These are phyloP conservation scores for Phyllosticta citriasiana DNA, from an alignment of 2,329 filamentous ascomycete genomes.

Conservation along the genomic window DNA sequence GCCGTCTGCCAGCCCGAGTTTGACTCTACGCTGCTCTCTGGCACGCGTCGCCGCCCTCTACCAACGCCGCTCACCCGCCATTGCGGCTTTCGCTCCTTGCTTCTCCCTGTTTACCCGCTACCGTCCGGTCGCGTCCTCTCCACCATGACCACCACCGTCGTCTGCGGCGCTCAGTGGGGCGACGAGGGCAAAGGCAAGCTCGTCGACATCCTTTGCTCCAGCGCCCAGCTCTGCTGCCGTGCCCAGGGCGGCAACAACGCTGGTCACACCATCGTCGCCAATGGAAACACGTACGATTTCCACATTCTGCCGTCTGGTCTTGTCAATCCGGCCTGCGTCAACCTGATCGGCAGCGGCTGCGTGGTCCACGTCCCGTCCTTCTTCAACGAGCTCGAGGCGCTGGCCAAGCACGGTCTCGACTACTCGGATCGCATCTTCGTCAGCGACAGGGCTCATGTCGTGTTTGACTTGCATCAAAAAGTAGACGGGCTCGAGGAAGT, in stretches of 20 bases:
- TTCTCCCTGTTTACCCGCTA: not conserved
- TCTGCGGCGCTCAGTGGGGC: conserved; percentile 53
- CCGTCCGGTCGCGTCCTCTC: not conserved
- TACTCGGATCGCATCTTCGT: conserved; percentile 52
- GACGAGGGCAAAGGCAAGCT: conserved; percentile 52
- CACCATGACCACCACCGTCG: conserved; percentile 43
- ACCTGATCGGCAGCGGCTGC: conserved; percentile 56
- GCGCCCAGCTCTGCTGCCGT: conserved; percentile 47
- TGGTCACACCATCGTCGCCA: conserved; percentile 33
- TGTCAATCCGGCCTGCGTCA: conserved; percentile 59
- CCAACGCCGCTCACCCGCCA: not conserved
- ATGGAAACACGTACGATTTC: conserved; percentile 37
- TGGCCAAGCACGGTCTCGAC: conserved; percentile 52
- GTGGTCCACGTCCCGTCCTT: conserved; percentile 58
- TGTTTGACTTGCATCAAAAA: conserved; percentile 54
- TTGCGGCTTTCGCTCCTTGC: not conserved
- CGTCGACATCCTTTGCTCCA: conserved; percentile 45
- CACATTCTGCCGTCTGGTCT: conserved; percentile 50
- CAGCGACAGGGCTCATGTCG: conserved; percentile 52
- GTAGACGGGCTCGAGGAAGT: conserved; percentile 60
- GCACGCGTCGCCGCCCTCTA: conserved; percentile 7
- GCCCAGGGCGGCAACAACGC: conserved; percentile 54
- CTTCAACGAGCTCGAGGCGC: conserved; percentile 53
- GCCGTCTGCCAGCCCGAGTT: not conserved
- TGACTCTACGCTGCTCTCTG: conserved; percentile 10